These are phyloP conservation scores for Arthrobotrys entomopaga DNA, from an alignment of 2,329 filamentous ascomycete species.

Conservation along the genomic window DNA sequence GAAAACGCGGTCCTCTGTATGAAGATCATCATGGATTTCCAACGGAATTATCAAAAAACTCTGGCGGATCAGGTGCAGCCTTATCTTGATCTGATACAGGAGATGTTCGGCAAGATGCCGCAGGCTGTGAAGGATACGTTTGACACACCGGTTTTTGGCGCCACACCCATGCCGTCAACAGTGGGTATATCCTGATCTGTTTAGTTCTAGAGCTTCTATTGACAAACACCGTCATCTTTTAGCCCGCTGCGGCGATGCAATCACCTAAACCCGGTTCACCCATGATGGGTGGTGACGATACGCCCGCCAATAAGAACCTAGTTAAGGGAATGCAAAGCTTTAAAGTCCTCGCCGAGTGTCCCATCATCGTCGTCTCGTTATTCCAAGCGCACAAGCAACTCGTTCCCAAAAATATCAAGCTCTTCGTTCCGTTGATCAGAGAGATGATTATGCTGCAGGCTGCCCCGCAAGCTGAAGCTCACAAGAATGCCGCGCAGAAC, in stretches of 20 bases:
- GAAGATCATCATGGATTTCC: slow-evolving; percentile 97
- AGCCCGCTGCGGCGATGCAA: slow-evolving; percentile 70
- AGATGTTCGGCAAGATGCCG: slow-evolving; percentile 95
- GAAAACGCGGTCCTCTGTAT: slow-evolving; percentile 98
- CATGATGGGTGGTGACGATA: slow-evolving; percentile 80
- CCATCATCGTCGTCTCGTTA: slow-evolving; percentile 97
- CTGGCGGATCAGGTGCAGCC: slow-evolving; percentile 84
- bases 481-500: slow-evolving; percentile 81
- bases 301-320: slow-evolving; percentile 80
- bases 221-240: slow-evolving; percentile 11
- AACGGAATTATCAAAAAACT: slow-evolving; percentile 88
- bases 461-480: slow-evolving; percentile 90
- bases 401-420: slow-evolving; percentile 84
- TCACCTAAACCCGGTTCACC: slow-evolving; percentile 91
- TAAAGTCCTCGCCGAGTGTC: slow-evolving; percentile 96
- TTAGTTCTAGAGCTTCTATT: slow-evolving; percentile 9
- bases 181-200: slow-evolving; percentile 11
- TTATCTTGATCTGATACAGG: slow-evolving; percentile 90
- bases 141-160: slow-evolving; percentile 78
- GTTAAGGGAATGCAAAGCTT: slow-evolving; percentile 98
- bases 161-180: slow-evolving; percentile 68
- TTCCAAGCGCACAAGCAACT: slow-evolving; percentile 89
- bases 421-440: slow-evolving; percentile 94
- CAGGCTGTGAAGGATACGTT: slow-evolving; percentile 94
- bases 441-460: slow-evolving; percentile 87